Evolutionary conservation across 1,284 basidiomycete genomes (phyloP).

Genomic region (Ganoderma leucocontextum): DNA sequence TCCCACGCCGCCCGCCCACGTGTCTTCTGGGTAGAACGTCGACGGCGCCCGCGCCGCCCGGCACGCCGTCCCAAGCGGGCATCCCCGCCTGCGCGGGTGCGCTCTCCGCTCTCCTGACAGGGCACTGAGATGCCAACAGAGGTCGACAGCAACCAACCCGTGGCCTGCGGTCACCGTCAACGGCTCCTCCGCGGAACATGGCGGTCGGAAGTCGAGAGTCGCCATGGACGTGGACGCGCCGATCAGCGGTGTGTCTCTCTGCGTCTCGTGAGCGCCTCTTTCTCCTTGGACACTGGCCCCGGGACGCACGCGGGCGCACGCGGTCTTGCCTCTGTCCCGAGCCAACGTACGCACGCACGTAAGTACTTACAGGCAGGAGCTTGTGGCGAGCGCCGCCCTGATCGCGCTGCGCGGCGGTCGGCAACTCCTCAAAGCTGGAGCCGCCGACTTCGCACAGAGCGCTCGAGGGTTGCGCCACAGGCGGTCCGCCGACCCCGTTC

Average conservation of each 20-base stretch:
- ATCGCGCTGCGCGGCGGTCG: constrained; percentile 16
- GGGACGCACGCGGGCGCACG: constrained; percentile 17
- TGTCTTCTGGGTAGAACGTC: constrained; percentile 35
- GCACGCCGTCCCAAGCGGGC: constrained; percentile 9
- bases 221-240: not conserved
- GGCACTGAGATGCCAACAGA: not conserved
- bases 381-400: constrained; percentile 10
- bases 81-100: constrained; percentile 1
- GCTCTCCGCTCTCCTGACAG: not conserved
- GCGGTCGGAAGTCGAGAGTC: not conserved
- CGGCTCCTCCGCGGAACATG: constrained; percentile 10
- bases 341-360: not conserved
- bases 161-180: constrained; percentile 2
- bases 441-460: constrained; percentile 16
- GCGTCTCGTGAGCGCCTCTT: not conserved
- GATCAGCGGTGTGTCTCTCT: not conserved
- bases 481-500: constrained; percentile 14
- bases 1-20: constrained; percentile 39
- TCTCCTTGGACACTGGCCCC: constrained; percentile 5
- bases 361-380: constrained; percentile 10
- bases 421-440: not conserved
- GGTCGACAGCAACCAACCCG: not conserved
- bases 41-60: constrained; percentile 27
- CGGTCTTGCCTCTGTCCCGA: not conserved
- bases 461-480: constrained; percentile 16